These are phyloP conservation scores for Skeletonema costatum DNA, from an alignment of 108 stramenopile genomes.

Conservation along the genomic window DNA sequence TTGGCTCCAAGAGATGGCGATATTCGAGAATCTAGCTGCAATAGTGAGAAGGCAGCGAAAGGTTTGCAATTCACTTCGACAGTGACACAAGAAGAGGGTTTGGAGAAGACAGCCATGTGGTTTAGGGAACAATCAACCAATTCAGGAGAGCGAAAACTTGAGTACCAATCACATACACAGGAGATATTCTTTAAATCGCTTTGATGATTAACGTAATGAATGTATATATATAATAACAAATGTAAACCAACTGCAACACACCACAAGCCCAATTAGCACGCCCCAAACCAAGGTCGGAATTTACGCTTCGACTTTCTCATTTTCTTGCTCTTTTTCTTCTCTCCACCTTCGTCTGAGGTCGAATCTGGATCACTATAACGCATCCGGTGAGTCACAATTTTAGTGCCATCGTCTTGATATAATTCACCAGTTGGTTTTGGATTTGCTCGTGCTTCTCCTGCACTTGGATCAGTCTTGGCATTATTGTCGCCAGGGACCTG, in stretches of 20 bases:
- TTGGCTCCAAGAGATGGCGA: conserved; percentile 41
- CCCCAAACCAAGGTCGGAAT: conserved; percentile 26
- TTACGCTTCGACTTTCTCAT: conserved; percentile 13
- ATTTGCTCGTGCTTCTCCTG: background rate
- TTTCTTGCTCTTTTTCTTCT: conserved; percentile 9
- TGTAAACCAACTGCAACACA: background rate
- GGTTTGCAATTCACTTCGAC: conserved; percentile 35
- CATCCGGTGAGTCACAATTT: background rate
- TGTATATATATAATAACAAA: background rate
- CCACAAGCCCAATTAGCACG: background rate
- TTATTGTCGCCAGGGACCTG: background rate
- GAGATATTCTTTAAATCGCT: background rate
- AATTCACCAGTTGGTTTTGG: background rate
- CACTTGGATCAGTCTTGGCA: background rate
- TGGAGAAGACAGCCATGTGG: conserved; percentile 48
- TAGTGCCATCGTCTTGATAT: background rate
- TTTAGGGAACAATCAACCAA: conserved; percentile 6
- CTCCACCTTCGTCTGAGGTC: background rate
- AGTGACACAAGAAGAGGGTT: conserved; percentile 36
- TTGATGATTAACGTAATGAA: background rate
- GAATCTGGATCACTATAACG: background rate
- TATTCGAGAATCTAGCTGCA: conserved; percentile 46
- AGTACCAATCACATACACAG: background rate
- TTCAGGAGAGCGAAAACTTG: background rate
- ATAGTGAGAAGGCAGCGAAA: conserved; percentile 19